phyloP scores from a whole-genome alignment of 805 yeast species.

The Maudiozyma serrabonitensis region DNA sequence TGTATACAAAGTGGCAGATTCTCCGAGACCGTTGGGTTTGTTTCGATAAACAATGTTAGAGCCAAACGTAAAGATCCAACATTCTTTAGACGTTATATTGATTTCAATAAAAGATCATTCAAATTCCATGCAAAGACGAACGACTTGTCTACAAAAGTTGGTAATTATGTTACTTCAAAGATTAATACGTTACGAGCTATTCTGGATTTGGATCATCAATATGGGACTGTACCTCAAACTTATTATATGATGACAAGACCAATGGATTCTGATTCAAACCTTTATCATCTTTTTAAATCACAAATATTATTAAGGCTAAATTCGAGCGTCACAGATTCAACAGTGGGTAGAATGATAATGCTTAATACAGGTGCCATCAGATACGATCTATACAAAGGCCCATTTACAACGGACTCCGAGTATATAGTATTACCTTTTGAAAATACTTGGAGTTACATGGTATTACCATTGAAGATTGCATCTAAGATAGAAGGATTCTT shows the following conservation, averaged over 20 bases:
- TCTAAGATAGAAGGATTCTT: constrained; percentile 41
- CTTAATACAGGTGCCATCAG: constrained; percentile 85
- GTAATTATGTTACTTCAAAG: constrained; percentile 37
- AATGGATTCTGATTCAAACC: constrained; percentile 43
- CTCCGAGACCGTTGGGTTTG: constrained; percentile 89
- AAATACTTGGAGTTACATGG: constrained; percentile 65
- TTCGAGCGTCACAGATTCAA: constrained; percentile 19
- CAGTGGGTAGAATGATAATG: constrained; percentile 42
- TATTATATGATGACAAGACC: constrained; percentile 65
- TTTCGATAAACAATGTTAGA: constrained; percentile 39
- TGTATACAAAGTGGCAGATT: constrained; percentile 91
- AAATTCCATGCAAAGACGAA: constrained; percentile 42
- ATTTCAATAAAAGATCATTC: constrained; percentile 69
- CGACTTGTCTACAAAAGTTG: constrained; percentile 46
- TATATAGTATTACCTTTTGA: constrained; percentile 79
- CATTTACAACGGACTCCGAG: constrained; percentile 69
- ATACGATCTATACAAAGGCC: constrained; percentile 78
- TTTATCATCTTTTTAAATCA: constrained; percentile 50
- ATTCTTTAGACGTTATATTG: constrained; percentile 64
- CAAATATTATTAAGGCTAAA: constrained; percentile 40
- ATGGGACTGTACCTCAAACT: constrained; percentile 58
- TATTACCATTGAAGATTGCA: constrained; percentile 52
- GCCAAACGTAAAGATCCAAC: constrained; percentile 13
- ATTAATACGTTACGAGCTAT: constrained; percentile 37
- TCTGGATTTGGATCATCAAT: constrained; percentile 44